Conservation (phyloP, 2,329 filamentous ascomycete genomes). For the Fusarium paranaense region DNA sequence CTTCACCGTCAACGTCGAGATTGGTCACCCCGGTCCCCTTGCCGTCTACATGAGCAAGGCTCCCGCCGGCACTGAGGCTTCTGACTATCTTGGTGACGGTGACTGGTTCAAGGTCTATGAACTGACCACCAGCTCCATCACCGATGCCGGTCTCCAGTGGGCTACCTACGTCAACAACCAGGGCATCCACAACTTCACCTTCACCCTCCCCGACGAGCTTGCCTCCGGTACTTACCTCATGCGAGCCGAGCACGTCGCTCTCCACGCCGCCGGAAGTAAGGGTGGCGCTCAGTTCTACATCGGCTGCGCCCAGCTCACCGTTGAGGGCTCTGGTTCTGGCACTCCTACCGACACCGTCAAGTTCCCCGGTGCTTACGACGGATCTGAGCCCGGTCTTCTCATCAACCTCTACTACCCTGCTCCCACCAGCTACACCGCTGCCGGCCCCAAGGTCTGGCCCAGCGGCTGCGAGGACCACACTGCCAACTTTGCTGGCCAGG, state of each 20-base stretch:
- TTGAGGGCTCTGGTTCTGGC: constrained; percentile 47
- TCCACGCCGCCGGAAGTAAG: constrained; percentile 47
- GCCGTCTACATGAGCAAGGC: constrained; percentile 53
- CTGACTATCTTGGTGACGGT: constrained; percentile 49
- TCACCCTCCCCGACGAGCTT: constrained; percentile 45
- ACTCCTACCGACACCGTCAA: constrained; percentile 45
- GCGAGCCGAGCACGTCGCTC: constrained; percentile 52
- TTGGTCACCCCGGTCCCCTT: constrained; percentile 54
- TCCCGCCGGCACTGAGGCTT: constrained; percentile 42
- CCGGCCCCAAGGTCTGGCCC: constrained; percentile 51
- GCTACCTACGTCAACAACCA: constrained; percentile 46
- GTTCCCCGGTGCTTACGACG: constrained; percentile 50
- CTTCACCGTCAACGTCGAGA: constrained; percentile 51
- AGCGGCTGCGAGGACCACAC: constrained; percentile 52
- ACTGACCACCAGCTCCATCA: constrained; percentile 46
- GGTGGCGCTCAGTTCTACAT: constrained; percentile 54
- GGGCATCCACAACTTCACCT: constrained; percentile 51
- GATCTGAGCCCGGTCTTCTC: constrained; percentile 48
- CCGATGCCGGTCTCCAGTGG: constrained; percentile 47
- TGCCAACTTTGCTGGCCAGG: constrained; percentile 49
- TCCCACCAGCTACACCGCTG: constrained; percentile 47
- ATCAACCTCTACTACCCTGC: constrained; percentile 52
- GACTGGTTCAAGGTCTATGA: constrained; percentile 54
- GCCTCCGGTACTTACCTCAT: constrained; percentile 50
- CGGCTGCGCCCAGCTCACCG: constrained; percentile 50